A percentile compares a stretch with the other conserved stretches of the same genome.
phyloP scores from a whole-genome alignment of 2,329 filamentous ascomycete genomes.

The Lecanicillium sp. region DNA sequence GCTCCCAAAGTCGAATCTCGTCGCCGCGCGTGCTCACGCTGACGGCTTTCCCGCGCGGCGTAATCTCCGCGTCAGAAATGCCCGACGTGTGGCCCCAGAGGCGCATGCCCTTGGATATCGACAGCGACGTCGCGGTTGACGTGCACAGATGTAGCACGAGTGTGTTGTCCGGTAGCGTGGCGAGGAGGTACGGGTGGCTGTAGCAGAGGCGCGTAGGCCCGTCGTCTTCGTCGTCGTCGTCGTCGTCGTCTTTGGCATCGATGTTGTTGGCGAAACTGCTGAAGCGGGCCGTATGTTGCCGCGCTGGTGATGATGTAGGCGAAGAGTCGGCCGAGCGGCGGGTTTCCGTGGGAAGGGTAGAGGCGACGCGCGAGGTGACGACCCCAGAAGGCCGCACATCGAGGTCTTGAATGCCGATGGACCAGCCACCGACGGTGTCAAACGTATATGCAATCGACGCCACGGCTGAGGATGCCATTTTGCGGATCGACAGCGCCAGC shows the following conservation, averaged over 20 bases:
- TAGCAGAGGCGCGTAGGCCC: slow-evolving; percentile 61
- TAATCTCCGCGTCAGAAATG: slow-evolving; percentile 79
- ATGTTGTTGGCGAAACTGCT: slow-evolving; percentile 6
- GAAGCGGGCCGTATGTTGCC: slow-evolving; percentile 9
- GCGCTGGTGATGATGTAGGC: slow-evolving; percentile 8
- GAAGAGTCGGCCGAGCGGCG: slow-evolving; percentile 14
- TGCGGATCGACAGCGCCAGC: slow-evolving; percentile 75
- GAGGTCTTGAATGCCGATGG: slow-evolving; percentile 85
- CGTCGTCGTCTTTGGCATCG: slow-evolving; percentile 19
- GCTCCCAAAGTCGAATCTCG: slow-evolving; percentile 80
- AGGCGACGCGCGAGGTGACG: slow-evolving; percentile 28
- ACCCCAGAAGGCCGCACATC: slow-evolving; percentile 42
- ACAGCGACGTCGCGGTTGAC: slow-evolving; percentile 58
- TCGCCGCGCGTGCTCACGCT: slow-evolving; percentile 78
- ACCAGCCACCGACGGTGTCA: slow-evolving; percentile 73
- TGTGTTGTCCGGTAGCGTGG: slow-evolving; percentile 81
- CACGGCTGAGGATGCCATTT: slow-evolving; percentile 54
- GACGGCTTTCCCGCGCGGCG: slow-evolving; percentile 76
- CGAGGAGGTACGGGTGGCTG: slow-evolving; percentile 76
- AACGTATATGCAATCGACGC: slow-evolving; percentile 84
- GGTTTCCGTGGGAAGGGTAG: slow-evolving; percentile 24
- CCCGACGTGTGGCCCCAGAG: slow-evolving; percentile 91
- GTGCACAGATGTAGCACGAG: slow-evolving; percentile 75
- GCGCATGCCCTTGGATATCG: slow-evolving; percentile 64
- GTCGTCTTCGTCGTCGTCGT: slow-evolving; percentile 14